phyloP scores from a whole-genome alignment of 352 stramenopile genomes.

The Globisporangium mamillatum region DNA sequence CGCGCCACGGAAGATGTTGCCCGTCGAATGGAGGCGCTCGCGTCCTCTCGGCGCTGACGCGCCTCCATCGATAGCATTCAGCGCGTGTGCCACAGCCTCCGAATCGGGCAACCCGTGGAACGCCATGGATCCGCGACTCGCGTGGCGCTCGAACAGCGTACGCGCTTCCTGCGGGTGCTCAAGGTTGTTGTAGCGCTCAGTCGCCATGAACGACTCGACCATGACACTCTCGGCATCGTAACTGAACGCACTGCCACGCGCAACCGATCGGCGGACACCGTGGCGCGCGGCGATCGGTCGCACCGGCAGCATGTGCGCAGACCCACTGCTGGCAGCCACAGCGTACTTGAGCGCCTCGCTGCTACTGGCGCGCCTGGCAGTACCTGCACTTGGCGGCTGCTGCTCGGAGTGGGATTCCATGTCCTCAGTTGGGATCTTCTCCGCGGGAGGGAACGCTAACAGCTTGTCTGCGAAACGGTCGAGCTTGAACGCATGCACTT shows the following conservation, averaged over 20 bases:
- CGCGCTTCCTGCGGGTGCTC: constrained; percentile 39
- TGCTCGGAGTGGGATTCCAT: constrained; percentile 22
- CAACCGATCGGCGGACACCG: constrained; percentile 28
- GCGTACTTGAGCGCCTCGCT: constrained; percentile 26
- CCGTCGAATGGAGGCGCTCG: constrained; percentile 33
- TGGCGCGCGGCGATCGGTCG: constrained; percentile 28
- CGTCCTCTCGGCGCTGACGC: constrained; percentile 13
- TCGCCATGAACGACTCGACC: constrained; percentile 87
- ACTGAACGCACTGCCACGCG: constrained; percentile 80
- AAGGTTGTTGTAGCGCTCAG: constrained; percentile 52
- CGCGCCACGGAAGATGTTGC: constrained; percentile 65
- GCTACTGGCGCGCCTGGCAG: neutral
- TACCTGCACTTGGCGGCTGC: constrained; percentile 2
- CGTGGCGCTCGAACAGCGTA: constrained; percentile 74
- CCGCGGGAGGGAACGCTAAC: constrained; percentile 72
- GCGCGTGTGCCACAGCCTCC: constrained; percentile 14
- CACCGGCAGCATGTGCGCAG: constrained; percentile 19
- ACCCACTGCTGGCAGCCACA: neutral
- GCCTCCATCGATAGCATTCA: constrained; percentile 15
- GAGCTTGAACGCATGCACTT: constrained; percentile 70
- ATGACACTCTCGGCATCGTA: constrained; percentile 89
- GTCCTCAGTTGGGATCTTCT: constrained; percentile 60
- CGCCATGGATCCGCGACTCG: constrained; percentile 78
- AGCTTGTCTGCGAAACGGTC: constrained; percentile 62
- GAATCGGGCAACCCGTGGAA: constrained; percentile 57